These are phyloP conservation scores for Penicillium hordei DNA, from an alignment of 2,329 filamentous ascomycete species.

Conservation along the genomic window DNA sequence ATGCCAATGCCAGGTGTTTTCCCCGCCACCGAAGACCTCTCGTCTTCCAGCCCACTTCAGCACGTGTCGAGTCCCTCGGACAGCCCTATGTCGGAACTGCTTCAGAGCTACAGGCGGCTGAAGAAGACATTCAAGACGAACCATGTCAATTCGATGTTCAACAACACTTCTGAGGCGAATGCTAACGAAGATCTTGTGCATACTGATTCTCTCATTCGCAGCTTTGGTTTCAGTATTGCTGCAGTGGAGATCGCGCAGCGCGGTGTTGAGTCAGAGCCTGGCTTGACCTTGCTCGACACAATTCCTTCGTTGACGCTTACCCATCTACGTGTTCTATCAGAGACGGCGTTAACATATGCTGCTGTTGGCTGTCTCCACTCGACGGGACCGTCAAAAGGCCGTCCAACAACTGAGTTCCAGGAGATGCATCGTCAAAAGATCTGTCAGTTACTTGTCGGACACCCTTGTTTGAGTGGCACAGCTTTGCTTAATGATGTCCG, in stretches of 20 bases:
- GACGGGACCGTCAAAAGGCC: conserved; percentile 56
- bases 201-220: conserved; percentile 45
- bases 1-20: conserved; percentile 43
- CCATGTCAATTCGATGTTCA: conserved; percentile 49
- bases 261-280: conserved; percentile 71
- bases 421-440: conserved; percentile 70
- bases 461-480: conserved; percentile 41
- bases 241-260: conserved; percentile 89
- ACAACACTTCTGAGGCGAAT: conserved; percentile 42
- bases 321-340: conserved; percentile 82
- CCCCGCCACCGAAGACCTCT: conserved; percentile 36
- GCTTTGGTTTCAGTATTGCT: conserved; percentile 79
- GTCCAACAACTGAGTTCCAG: conserved; percentile 63
- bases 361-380: conserved; percentile 69
- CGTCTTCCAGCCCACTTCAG: conserved; percentile 34
- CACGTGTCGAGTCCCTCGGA: conserved; percentile 31
- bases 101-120: conserved; percentile 57
- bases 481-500: conserved; percentile 37
- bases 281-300: conserved; percentile 75
- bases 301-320: conserved; percentile 81
- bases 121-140: conserved; percentile 57
- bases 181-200: conserved; percentile 50
- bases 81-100: conserved; percentile 48
- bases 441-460: conserved; percentile 70
- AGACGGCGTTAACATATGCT: conserved; percentile 83